Percentiles rank a stretch among this genome's conserved stretches.
phyloP scores from a whole-genome alignment of 768 basidiomycete genomes.

The Tulasnella sp. region DNA sequence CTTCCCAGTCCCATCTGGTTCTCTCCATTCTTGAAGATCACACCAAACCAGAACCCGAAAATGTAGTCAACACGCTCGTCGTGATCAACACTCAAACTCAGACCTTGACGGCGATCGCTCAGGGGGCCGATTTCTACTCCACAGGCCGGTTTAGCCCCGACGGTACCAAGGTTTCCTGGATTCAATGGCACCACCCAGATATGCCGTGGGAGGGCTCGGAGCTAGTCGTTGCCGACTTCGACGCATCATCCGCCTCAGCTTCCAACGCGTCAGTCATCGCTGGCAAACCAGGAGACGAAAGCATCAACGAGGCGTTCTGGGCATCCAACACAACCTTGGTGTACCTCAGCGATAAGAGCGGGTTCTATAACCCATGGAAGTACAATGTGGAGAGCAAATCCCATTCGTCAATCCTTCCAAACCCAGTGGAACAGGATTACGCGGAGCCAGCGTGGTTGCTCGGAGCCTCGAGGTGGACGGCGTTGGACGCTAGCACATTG shows the following conservation, averaged over 20 bases:
- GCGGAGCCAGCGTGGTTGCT: conserved; percentile 55
- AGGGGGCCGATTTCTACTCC: conserved; percentile 70
- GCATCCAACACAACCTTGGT: conserved; percentile 50
- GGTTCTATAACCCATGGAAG: conserved; percentile 63
- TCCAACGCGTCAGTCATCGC: conserved; percentile 46
- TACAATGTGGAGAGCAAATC: conserved; percentile 42
- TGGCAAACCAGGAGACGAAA: conserved; percentile 48
- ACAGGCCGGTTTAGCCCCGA: conserved; percentile 56
- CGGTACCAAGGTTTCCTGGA: conserved; percentile 56
- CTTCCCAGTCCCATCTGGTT: conserved; percentile 49
- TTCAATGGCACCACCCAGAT: conserved; percentile 60
- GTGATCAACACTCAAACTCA: conserved; percentile 50
- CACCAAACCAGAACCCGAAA: conserved; percentile 48
- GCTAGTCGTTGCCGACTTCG: conserved; percentile 34
- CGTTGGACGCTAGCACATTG: conserved; percentile 33
- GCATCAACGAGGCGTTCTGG: conserved; percentile 61
- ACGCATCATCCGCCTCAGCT: conserved; percentile 36
- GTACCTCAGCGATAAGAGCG: conserved; percentile 62
- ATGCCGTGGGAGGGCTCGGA: conserved; percentile 69
- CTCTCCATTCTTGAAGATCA: conserved; percentile 70
- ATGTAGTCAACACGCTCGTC: conserved; percentile 55
- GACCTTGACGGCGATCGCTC: conserved; percentile 45
- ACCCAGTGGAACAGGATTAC: conserved; percentile 53
- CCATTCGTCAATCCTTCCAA: conserved; percentile 41
- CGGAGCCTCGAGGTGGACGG: conserved; percentile 46